Evolutionary conservation across 441 rosid species (phyloP).

Genomic region (Gossypium davidsonii): DNA sequence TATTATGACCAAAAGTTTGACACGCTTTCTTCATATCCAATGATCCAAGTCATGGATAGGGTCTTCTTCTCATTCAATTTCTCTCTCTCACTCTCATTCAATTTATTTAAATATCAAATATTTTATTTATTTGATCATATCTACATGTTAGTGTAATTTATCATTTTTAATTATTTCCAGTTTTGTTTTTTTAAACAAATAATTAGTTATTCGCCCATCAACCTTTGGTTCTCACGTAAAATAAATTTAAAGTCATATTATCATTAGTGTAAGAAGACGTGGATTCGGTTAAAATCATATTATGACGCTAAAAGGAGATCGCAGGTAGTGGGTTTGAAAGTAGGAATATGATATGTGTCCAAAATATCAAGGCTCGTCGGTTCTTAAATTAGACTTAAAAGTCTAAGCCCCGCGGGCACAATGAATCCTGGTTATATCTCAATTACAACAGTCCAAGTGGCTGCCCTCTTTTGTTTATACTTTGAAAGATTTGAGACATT

Average conservation of each 20-base stretch:
- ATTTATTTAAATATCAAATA: too few relatives aligned
- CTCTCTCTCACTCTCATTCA: too few relatives aligned
- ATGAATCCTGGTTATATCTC: background rate
- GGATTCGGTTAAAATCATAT: too few relatives aligned
- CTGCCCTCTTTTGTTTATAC: background rate
- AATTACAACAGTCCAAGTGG: background rate
- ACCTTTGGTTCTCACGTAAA: too few relatives aligned
- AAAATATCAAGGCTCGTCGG: background rate
- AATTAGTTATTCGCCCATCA: too few relatives aligned
- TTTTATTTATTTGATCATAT: too few relatives aligned
- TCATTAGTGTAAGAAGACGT: too few relatives aligned
- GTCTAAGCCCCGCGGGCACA: background rate
- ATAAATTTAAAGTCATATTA: too few relatives aligned
- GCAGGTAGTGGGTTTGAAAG: background rate
- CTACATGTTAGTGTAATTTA: too few relatives aligned
- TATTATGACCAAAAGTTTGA: constrained; percentile 4
- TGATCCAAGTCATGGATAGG: background rate
- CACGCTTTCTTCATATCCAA: background rate
- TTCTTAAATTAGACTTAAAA: background rate
- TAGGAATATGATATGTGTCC: background rate
- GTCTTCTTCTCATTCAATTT: background rate
- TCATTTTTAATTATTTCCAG: too few relatives aligned
- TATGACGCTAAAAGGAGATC: too few relatives aligned
- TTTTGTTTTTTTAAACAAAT: too few relatives aligned
- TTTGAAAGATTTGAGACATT: background rate